Evolutionary conservation across 179 eudicot genomes (phyloP), one percentile per base, ranked within the genome.

Genomic region (Spinacia oleracea): DNA sequence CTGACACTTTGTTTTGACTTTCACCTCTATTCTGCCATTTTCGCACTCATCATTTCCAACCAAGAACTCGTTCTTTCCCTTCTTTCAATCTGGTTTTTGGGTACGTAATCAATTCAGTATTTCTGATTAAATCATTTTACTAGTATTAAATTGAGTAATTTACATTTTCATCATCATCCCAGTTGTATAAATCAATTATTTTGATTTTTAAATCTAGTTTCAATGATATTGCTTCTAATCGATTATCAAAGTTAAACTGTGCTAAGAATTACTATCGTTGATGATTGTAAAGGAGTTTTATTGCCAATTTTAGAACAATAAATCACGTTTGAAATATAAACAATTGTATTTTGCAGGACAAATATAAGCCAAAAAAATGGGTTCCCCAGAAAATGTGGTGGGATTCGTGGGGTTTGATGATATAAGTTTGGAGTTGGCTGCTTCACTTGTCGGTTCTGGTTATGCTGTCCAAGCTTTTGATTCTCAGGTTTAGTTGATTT

Each of bases 381-480:
- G 75, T 70, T 73, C 86, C 2, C 0, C 43, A 34, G 50, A 74
- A 45, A 66, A 77, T 3, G 82, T 80, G 35, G 91, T 92, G 70
- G 97, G 98, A 0, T 93, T 93, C 73, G 82, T 92, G 46, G 98
- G 98, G 2, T 75, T 92, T 51, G 92, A 89, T 81, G 90, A 87
- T 29, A 3, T 84, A 50, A 92, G 91, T 81, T 83, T 92, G 87
- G 89, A 89, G n/a, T 75, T 92, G 86, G 96, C 94, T 58, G 81
- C 89, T 81, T 89, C 96, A 31, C 91, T 94, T 69, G 79, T 86
- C 83, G 84, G 81, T 45, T 83, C 92, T 74, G 96, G 93, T 69
- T 92, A 82, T 78, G 84, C 83, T 73, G 87, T 92, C 70, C 88
- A 88, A 85, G 96, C 97, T 51, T 94, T 88, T 74, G 91, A 75